These are phyloP conservation scores for Malassezia equina DNA, from an alignment of 1,284 basidiomycete genomes.

Conservation along the genomic window DNA sequence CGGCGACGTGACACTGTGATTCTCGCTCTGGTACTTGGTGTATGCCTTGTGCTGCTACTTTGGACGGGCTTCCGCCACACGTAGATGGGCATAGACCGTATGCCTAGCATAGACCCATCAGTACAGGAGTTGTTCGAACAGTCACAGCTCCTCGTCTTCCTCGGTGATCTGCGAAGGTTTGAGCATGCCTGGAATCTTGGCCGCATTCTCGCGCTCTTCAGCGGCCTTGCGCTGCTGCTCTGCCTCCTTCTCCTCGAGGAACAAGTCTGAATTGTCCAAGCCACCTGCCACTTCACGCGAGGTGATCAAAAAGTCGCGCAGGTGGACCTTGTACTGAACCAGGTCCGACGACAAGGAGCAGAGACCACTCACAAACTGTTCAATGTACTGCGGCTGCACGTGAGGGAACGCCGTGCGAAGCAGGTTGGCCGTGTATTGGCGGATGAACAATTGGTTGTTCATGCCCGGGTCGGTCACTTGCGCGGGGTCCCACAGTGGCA, in stretches of 20 bases:
- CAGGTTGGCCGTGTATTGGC: constrained; percentile 77
- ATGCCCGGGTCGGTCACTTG: constrained; percentile 62
- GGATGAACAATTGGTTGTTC: constrained; percentile 72
- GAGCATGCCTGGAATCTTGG: constrained; percentile 94
- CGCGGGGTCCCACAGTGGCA: constrained; percentile 74
- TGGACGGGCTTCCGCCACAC: constrained; percentile 54
- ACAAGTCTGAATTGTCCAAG: constrained; percentile 71
- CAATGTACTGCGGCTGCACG: constrained; percentile 48
- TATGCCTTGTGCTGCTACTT: constrained; percentile 69
- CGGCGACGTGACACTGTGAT: constrained; percentile 82
- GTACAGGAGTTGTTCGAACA: constrained; percentile 33
- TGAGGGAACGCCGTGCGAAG: constrained; percentile 41
- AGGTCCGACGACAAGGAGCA: constrained; percentile 80
- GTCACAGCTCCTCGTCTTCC: constrained; percentile 41
- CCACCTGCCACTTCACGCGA: constrained; percentile 54
- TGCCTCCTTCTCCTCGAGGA: constrained; percentile 86
- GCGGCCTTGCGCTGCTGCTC: constrained; percentile 62
- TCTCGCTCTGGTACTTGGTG: constrained; percentile 70
- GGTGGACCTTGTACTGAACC: constrained; percentile 64
- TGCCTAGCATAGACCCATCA: background rate
- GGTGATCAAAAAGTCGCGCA: constrained; percentile 59
- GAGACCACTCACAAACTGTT: constrained; percentile 58
- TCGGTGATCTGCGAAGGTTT: constrained; percentile 58
- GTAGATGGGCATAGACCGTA: background rate
- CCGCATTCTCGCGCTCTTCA: constrained; percentile 75